Conservation (phyloP, 202 grass and related monocot species). For the Setaria italica region DNA sequence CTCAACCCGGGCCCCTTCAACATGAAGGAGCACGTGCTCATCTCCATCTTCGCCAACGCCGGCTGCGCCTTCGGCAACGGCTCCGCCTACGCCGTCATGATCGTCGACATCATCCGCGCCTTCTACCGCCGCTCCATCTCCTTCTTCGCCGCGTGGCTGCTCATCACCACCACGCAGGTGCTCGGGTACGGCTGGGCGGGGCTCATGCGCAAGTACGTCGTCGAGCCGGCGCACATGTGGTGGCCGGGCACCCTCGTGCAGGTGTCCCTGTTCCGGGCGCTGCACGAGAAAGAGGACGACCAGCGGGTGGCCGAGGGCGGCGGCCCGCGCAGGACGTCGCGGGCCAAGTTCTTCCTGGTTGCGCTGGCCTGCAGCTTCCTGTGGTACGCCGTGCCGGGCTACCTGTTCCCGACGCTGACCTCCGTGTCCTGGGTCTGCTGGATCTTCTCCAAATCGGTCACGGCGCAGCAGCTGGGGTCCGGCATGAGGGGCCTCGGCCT, state of each 20-base stretch:
- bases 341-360: conserved; percentile 84
- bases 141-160: conserved; percentile 72
- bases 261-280: conserved; percentile 86
- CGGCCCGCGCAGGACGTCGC: conserved; percentile 50
- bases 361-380: conserved; percentile 78
- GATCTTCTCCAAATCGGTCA: conserved; percentile 73
- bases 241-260: conserved; percentile 89
- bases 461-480: conserved; percentile 79
- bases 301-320: background rate
- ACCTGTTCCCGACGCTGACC: conserved; percentile 66
- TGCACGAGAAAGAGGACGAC: conserved; percentile 63
- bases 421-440: conserved; percentile 88
- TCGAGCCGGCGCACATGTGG: conserved; percentile 93
- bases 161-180: conserved; percentile 85
- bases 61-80: conserved; percentile 84
- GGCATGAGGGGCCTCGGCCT: conserved; percentile 70
- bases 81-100: conserved; percentile 71
- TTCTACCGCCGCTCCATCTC: conserved; percentile 68
- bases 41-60: conserved; percentile 89
- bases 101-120: conserved; percentile 84
- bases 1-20: conserved; percentile 81
- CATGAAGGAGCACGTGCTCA: conserved; percentile 91
- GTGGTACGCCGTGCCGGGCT: conserved; percentile 73
- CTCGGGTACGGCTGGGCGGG: conserved; percentile 92
- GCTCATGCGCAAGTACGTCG: conserved; percentile 82